Conservation (phyloP, 1,284 basidiomycete genomes). For the Marasmius fiardii region DNA sequence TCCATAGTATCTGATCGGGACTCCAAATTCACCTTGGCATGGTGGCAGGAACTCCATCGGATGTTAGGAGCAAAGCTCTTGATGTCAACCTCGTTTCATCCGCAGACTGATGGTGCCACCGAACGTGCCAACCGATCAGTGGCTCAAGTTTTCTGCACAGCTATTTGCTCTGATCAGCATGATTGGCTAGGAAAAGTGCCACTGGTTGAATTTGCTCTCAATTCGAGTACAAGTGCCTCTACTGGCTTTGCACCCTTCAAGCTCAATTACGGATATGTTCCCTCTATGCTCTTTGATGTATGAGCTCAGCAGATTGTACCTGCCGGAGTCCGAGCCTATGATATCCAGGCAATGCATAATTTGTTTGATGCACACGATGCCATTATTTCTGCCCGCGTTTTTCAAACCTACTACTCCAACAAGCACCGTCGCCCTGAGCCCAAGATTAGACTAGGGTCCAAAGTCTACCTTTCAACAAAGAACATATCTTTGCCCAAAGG, state of each 20-base stretch:
- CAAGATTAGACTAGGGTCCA: neutral
- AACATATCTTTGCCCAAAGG: constrained; percentile 27
- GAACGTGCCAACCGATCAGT: constrained; percentile 25
- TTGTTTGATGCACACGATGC: constrained; percentile 26
- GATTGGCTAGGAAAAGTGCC: constrained; percentile 30
- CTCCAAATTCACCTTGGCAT: constrained; percentile 23
- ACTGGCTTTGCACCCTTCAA: too few relatives aligned
- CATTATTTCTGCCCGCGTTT: constrained; percentile 23
- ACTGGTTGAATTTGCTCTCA: too few relatives aligned
- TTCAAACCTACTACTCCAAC: constrained; percentile 25
- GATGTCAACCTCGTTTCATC: neutral
- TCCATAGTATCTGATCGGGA: too few relatives aligned
- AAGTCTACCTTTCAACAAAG: constrained; percentile 22
- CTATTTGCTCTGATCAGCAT: constrained; percentile 27
- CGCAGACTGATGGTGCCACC: too few relatives aligned
- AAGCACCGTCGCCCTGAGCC: constrained; percentile 5
- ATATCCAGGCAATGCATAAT: too few relatives aligned
- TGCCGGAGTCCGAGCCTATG: neutral
- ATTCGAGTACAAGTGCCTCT: too few relatives aligned
- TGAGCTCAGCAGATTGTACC: neutral
- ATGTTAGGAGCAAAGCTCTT: constrained; percentile 20
- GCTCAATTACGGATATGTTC: too few relatives aligned
- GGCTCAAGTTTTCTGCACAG: constrained; percentile 21
- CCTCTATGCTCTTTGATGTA: neutral
- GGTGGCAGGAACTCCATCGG: constrained; percentile 24